Percentiles rank a stretch among this genome's conserved stretches.
phyloP scores from a whole-genome alignment of 2,329 filamentous ascomycete species.

The Diaporthe aspalathi region DNA sequence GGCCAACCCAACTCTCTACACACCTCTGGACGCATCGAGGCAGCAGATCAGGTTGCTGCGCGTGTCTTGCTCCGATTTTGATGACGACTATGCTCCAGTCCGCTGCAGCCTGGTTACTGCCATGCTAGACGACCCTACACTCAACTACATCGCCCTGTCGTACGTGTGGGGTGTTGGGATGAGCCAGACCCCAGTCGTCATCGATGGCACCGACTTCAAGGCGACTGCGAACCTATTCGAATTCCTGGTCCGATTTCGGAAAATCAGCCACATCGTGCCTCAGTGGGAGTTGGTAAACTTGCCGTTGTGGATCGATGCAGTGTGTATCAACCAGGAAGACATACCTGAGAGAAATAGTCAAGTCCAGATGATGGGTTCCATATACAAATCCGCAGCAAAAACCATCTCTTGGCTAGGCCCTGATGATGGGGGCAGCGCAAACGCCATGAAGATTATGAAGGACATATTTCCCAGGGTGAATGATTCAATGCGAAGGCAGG shows the following conservation, averaged over 20 bases:
- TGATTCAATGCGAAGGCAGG: neutral
- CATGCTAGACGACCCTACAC: neutral
- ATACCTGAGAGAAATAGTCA: conserved; percentile 14
- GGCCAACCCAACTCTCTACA: neutral
- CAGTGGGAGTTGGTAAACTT: conserved; percentile 14
- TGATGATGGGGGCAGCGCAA: neutral
- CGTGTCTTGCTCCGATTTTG: neutral
- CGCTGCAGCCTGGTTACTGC: neutral
- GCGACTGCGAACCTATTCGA: neutral
- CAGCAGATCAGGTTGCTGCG: conserved; percentile 15
- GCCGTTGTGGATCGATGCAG: conserved; percentile 50
- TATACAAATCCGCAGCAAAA: neutral
- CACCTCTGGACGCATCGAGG: neutral
- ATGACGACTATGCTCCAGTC: conserved; percentile 1
- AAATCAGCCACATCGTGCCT: neutral
- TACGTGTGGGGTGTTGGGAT: conserved; percentile 5
- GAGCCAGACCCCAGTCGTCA: neutral
- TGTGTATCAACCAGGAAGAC: conserved; percentile 16
- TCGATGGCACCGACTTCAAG: neutral
- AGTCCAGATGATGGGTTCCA: conserved; percentile 13
- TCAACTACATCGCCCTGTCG: neutral
- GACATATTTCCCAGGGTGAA: neutral
- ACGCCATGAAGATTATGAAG: neutral
- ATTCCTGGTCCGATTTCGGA: conserved; percentile 10
- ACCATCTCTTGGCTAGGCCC: conserved; percentile 11